Evolutionary conservation across 2,329 filamentous ascomycete genomes (phyloP).

Genomic region (Ceratocystis lukuohia): DNA sequence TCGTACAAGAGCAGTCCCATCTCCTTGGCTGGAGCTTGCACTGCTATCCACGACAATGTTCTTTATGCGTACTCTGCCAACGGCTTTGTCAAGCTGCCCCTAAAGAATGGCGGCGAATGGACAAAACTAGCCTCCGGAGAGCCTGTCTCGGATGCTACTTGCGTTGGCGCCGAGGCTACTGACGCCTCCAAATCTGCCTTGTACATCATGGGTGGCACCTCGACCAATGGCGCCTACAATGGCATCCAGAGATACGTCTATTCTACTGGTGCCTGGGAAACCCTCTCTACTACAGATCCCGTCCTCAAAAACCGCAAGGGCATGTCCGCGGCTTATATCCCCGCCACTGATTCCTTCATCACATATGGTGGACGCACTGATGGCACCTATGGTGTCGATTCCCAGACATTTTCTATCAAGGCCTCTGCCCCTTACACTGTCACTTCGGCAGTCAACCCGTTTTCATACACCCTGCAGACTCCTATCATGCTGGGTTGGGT

Average conservation of each 20-base stretch:
- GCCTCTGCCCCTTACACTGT: slow-evolving; percentile 53
- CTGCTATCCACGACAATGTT: slow-evolving; percentile 64
- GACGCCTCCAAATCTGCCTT: slow-evolving; percentile 49
- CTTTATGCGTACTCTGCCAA: slow-evolving; percentile 69
- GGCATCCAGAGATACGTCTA: slow-evolving; percentile 61
- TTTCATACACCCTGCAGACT: slow-evolving; percentile 19
- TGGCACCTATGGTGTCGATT: slow-evolving; percentile 43
- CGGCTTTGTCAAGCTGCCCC: slow-evolving; percentile 59
- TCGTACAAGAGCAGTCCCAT: slow-evolving; percentile 29
- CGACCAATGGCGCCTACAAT: slow-evolving; percentile 41
- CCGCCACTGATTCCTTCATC: slow-evolving; percentile 55
- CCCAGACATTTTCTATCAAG: slow-evolving; percentile 62
- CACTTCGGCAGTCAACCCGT: slow-evolving; percentile 25
- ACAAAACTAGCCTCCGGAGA: slow-evolving; percentile 49
- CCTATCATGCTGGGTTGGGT: slow-evolving; percentile 68
- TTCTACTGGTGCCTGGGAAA: slow-evolving; percentile 40
- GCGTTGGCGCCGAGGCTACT: slow-evolving; percentile 55
- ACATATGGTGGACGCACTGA: slow-evolving; percentile 67
- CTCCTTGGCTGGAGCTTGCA: slow-evolving; percentile 64
- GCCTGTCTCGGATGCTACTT: slow-evolving; percentile 60
- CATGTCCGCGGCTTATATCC: slow-evolving; percentile 65
- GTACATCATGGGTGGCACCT: slow-evolving; percentile 67
- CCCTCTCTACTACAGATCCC: slow-evolving; percentile 30
- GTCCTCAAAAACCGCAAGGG: slow-evolving; percentile 56
- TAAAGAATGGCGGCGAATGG: slow-evolving; percentile 63